phyloP scores from a whole-genome alignment of 805 yeast genomes.

The Wickerhamomyces subpelliculosus region DNA sequence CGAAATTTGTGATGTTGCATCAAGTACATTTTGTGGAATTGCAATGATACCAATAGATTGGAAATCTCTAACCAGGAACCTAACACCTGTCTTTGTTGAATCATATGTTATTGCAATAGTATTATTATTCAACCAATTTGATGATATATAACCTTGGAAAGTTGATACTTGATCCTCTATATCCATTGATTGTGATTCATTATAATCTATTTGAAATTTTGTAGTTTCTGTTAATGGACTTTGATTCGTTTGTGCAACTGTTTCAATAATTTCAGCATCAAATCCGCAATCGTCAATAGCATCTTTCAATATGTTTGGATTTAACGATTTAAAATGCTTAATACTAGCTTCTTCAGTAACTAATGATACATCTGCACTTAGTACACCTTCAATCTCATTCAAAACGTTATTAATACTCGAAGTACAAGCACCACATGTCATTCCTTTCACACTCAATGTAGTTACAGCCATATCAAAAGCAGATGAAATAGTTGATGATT shows the following conservation, averaged over 20 bases:
- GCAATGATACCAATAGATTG: constrained; percentile 50
- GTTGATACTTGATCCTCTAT: constrained; percentile 40
- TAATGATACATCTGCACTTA: constrained; percentile 55
- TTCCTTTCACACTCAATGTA: constrained; percentile 37
- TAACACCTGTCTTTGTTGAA: constrained; percentile 47
- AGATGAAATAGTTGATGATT: not conserved
- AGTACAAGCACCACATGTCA: constrained; percentile 86
- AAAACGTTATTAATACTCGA: constrained; percentile 56
- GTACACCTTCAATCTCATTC: constrained; percentile 42
- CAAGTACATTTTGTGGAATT: constrained; percentile 35
- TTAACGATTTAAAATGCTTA: constrained; percentile 32
- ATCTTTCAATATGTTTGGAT: constrained; percentile 32
- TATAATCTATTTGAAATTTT: constrained; percentile 5
- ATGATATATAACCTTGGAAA: constrained; percentile 41
- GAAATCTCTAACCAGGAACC: constrained; percentile 51
- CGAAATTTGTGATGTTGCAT: constrained; percentile 62
- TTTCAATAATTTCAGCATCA: constrained; percentile 35
- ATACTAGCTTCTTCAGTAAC: constrained; percentile 69
- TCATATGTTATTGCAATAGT: constrained; percentile 38
- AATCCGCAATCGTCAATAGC: constrained; percentile 75
- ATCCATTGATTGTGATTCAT: constrained; percentile 5
- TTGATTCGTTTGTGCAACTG: not conserved
- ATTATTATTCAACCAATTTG: constrained; percentile 14
- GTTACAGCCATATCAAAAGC: not conserved
- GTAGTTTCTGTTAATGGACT: constrained; percentile 4